Conservation (phyloP, 2,329 filamentous ascomycete species). For the Beauveria varroae region DNA sequence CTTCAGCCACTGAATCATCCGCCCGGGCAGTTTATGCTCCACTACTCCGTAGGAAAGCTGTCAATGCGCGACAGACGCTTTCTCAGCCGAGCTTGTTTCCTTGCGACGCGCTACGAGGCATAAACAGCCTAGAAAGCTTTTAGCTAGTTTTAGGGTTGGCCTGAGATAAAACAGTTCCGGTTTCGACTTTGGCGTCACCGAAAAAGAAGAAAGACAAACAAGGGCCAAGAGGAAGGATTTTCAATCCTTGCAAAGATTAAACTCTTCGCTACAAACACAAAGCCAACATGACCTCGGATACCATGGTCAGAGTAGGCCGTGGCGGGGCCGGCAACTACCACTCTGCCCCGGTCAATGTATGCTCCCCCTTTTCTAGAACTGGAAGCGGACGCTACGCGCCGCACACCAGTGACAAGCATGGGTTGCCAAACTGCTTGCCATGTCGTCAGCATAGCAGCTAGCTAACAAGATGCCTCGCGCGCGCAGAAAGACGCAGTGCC, state of each 20-base stretch:
- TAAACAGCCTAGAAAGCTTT: not conserved
- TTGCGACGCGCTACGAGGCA: not conserved
- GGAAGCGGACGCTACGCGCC: not conserved
- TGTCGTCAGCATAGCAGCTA: not conserved
- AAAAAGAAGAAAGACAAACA: not conserved
- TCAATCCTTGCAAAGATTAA: not conserved
- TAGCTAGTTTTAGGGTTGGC: not conserved
- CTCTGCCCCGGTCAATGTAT: conserved; percentile 3
- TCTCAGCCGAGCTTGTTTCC: not conserved
- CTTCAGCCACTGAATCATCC: not conserved
- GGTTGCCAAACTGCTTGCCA: not conserved
- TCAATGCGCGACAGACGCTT: conserved; percentile 1
- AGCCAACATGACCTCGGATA: conserved; percentile 24
- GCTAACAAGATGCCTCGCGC: not conserved
- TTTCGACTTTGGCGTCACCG: not conserved
- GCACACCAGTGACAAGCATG: not conserved
- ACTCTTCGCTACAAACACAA: not conserved
- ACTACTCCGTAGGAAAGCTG: not conserved
- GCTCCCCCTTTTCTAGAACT: not conserved
- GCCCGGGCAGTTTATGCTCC: not conserved
- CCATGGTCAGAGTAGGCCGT: conserved; percentile 40
- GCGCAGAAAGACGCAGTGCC: not conserved
- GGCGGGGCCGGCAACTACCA: conserved; percentile 52
- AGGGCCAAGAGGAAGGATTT: not conserved
- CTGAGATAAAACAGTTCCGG: not conserved